Evolutionary conservation across 106 monocot species (phyloP).

Genomic region (Hemerocallis citrina): DNA sequence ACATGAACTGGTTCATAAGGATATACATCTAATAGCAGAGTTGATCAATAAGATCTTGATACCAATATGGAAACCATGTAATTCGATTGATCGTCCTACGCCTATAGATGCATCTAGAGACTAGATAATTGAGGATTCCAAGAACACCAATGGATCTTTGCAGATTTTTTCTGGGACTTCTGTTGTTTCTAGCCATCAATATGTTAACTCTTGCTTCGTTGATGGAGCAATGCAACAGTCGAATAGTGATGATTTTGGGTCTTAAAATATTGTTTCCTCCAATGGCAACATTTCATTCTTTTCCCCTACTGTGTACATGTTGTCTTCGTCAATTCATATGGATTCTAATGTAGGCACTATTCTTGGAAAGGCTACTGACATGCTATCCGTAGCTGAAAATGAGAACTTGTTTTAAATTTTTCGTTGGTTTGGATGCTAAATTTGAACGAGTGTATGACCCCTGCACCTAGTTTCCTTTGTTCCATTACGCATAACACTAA

Average conservation of each 20-base stretch:
- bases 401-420: background rate
- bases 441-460: background rate
- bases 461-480: no score
- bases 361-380: background rate
- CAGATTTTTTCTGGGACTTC: background rate
- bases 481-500: no score
- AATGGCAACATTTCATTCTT: background rate
- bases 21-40: constrained; percentile 22
- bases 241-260: constrained; percentile 5
- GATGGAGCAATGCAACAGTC: background rate
- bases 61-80: constrained; percentile 31
- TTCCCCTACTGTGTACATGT: background rate
- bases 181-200: background rate
- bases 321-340: background rate
- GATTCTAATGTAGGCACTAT: constrained; percentile 1
- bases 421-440: background rate
- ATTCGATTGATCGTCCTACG: constrained; percentile 11
- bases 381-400: background rate
- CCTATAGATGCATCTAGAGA: background rate
- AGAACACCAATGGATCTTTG: constrained; percentile 4
- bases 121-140: background rate
- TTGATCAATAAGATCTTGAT: constrained; percentile 55
- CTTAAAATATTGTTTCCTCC: background rate
- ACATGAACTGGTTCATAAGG: constrained; percentile 18
- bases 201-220: background rate